These are phyloP conservation scores for Claviceps sp. DNA, from an alignment of 2,329 filamentous ascomycete genomes.

Conservation along the genomic window DNA sequence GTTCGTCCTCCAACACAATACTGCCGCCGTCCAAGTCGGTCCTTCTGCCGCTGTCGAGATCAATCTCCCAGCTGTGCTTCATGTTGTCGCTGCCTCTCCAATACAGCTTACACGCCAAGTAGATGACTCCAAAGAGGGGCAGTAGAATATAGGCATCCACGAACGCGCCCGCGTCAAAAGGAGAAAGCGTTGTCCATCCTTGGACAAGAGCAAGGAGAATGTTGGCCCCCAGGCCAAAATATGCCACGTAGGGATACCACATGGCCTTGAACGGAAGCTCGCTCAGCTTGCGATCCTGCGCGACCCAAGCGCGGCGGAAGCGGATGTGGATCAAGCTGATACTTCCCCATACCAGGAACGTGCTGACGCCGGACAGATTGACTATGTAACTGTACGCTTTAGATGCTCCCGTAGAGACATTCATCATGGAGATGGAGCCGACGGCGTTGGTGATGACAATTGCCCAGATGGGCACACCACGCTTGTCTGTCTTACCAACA, in stretches of 20 bases:
- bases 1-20: slow-evolving; percentile 15
- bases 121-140: slow-evolving; percentile 46
- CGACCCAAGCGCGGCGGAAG: slow-evolving; percentile 50
- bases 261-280: slow-evolving; percentile 43
- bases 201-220: slow-evolving; percentile 46
- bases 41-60: slow-evolving; percentile 41
- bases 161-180: slow-evolving; percentile 44
- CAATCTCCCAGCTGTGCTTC: slow-evolving; percentile 38
- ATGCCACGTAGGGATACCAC: slow-evolving; percentile 44
- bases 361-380: slow-evolving; percentile 55
- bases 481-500: slow-evolving; percentile 51
- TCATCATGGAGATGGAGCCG: slow-evolving; percentile 63
- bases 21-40: slow-evolving; percentile 37
- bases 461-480: slow-evolving; percentile 47
- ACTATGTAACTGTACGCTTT: slow-evolving; percentile 57
- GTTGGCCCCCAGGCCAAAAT: slow-evolving; percentile 44
- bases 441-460: slow-evolving; percentile 58
- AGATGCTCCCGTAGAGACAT: slow-evolving; percentile 51
- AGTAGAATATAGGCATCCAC: slow-evolving; percentile 51
- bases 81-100: slow-evolving; percentile 35
- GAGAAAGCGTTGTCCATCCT: slow-evolving; percentile 46
- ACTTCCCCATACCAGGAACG: slow-evolving; percentile 58
- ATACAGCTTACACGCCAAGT: slow-evolving; percentile 37
- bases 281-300: slow-evolving; percentile 39
- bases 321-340: slow-evolving; percentile 61